Evolutionary conservation across 1,139 yeast species (phyloP).

Genomic region (Pichia sp.): DNA sequence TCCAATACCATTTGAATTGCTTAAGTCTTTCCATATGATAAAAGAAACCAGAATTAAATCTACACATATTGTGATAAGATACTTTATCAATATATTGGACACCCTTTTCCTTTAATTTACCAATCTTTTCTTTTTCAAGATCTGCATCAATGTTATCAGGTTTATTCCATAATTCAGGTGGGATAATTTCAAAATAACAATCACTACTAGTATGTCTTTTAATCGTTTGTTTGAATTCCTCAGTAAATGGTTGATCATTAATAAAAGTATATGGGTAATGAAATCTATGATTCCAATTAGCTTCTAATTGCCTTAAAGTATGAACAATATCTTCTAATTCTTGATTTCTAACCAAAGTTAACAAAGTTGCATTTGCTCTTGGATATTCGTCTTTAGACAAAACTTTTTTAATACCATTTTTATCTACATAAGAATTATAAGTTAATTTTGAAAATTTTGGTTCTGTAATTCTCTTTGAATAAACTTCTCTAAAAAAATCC

Average conservation of each 20-base stretch:
- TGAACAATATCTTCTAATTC: conserved; percentile 37
- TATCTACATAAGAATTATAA: conserved; percentile 23
- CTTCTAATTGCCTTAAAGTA: conserved; percentile 41
- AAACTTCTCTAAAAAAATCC: conserved; percentile 29
- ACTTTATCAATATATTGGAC: conserved; percentile 42
- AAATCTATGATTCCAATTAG: conserved; percentile 43
- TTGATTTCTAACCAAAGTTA: conserved; percentile 44
- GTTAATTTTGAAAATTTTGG: conserved; percentile 44
- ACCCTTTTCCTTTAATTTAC: conserved; percentile 32
- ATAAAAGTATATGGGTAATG: conserved; percentile 50
- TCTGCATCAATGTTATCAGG: conserved; percentile 38
- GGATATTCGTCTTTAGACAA: conserved; percentile 31
- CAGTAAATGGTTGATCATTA: conserved; percentile 41
- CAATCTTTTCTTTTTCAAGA: conserved; percentile 31
- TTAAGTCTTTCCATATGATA: conserved; percentile 43
- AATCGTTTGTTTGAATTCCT: conserved; percentile 40
- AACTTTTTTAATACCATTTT: conserved; percentile 22
- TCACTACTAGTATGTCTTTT: conserved; percentile 28
- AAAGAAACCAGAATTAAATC: conserved; percentile 46
- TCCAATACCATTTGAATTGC: conserved; percentile 44
- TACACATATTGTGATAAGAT: conserved; percentile 52
- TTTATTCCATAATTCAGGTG: conserved; percentile 39
- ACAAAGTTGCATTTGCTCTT: conserved; percentile 47
- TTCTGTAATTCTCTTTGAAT: conserved; percentile 32
- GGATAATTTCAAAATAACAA: conserved; percentile 36